phyloP scores from a whole-genome alignment of 305 asterid species.

The Fraxinus sp. region DNA sequence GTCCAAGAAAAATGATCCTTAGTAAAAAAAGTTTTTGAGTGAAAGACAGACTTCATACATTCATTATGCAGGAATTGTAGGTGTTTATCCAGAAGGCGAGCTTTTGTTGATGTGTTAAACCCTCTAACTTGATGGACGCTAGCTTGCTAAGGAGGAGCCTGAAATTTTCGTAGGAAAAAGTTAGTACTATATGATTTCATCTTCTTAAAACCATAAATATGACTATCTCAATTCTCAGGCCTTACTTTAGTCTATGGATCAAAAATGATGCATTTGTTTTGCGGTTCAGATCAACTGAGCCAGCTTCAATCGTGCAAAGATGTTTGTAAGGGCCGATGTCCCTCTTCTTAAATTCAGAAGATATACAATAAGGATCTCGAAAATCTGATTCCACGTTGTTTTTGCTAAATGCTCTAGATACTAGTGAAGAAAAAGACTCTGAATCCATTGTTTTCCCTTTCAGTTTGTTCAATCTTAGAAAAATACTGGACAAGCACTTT shows the following conservation, averaged over 20 bases:
- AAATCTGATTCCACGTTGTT: slow-evolving; percentile 35
- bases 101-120: slow-evolving; percentile 45
- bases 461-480: slow-evolving; percentile 57
- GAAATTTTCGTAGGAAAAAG: slow-evolving; percentile 16
- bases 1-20: not conserved
- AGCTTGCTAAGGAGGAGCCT: slow-evolving; percentile 47
- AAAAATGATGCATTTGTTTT: slow-evolving; percentile 41
- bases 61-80: slow-evolving; percentile 51
- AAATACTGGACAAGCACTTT: slow-evolving; percentile 63
- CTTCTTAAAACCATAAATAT: not conserved
- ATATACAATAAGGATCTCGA: slow-evolving; percentile 39
- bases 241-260: slow-evolving; percentile 41
- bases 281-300: slow-evolving; percentile 35
- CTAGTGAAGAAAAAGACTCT: slow-evolving; percentile 45
- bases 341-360: slow-evolving; percentile 25
- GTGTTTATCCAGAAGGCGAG: slow-evolving; percentile 57
- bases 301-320: slow-evolving; percentile 31
- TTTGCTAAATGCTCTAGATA: slow-evolving; percentile 27
- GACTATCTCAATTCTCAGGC: not conserved
- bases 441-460: slow-evolving; percentile 60
- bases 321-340: slow-evolving; percentile 41
- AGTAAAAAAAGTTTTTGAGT: not conserved
- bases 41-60: slow-evolving; percentile 29
- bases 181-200: not conserved
- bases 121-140: slow-evolving; percentile 33